Evolutionary conservation across 192 early-diverging fungal species (phyloP).

Genomic region (Spinellus fusiger): DNA sequence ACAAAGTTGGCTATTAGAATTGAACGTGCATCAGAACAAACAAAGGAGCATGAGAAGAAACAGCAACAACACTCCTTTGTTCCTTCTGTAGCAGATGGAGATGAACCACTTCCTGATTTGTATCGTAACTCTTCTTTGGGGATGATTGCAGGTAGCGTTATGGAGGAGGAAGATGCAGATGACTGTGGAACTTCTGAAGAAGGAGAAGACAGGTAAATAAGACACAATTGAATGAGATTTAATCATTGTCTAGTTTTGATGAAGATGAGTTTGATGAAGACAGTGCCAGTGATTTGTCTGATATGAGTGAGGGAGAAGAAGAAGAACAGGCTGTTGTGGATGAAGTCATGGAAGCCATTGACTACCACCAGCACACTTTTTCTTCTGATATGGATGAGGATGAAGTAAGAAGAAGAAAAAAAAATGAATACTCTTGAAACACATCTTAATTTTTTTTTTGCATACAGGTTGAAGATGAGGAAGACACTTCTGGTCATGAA

Average conservation of each 20-base stretch:
- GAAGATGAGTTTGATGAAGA: constrained; percentile 70
- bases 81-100: constrained; percentile 34
- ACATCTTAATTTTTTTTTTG: neutral
- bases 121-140: constrained; percentile 80
- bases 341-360: constrained; percentile 53
- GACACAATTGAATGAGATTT: neutral
- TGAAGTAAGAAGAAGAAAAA: constrained; percentile 45
- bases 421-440: constrained; percentile 17
- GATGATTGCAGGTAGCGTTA: constrained; percentile 70
- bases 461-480: constrained; percentile 30
- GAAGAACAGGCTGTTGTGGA: constrained; percentile 54
- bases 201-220: constrained; percentile 19
- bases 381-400: constrained; percentile 45
- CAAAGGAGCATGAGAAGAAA: constrained; percentile 51
- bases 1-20: constrained; percentile 86
- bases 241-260: constrained; percentile 35
- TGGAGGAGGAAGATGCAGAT: constrained; percentile 67
- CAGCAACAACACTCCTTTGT: constrained; percentile 28
- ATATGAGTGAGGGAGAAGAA: constrained; percentile 47
- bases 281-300: constrained; percentile 53
- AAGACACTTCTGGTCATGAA: constrained; percentile 41
- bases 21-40: constrained; percentile 46
- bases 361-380: constrained; percentile 38
- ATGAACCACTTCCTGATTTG: constrained; percentile 57
- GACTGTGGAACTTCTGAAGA: constrained; percentile 18